Conservation (phyloP, 192 early-diverging fungal species). For the Linnemannia hyalina region DNA sequence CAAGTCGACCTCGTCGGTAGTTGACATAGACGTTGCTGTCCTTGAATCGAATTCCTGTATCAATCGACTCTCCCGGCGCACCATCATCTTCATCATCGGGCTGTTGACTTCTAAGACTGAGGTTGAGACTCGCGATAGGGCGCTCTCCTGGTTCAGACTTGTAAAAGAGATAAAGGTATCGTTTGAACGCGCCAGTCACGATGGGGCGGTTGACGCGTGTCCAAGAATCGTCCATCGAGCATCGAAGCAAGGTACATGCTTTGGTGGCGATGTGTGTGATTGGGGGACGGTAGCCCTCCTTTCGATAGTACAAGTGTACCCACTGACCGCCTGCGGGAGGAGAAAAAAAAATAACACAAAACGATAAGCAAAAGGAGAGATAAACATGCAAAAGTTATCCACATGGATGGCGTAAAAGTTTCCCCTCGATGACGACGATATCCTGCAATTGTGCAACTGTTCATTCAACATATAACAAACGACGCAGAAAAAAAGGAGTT, state of each 20-base stretch:
- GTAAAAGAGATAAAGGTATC: slow-evolving; percentile 54
- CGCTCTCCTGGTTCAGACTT: slow-evolving; percentile 46
- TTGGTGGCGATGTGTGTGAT: slow-evolving; percentile 56
- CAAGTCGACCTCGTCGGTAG: slow-evolving; percentile 23
- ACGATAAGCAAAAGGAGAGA: neutral
- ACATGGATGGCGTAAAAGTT: neutral
- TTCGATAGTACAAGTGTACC: slow-evolving; percentile 50
- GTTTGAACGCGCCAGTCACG: slow-evolving; percentile 43
- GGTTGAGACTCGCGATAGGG: slow-evolving; percentile 30
- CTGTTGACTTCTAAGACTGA: slow-evolving; percentile 15
- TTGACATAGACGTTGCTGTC: slow-evolving; percentile 35
- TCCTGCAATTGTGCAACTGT: neutral
- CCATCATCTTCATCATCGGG: neutral
- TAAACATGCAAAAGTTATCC: neutral
- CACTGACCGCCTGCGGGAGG: slow-evolving; percentile 37
- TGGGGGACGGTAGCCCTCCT: slow-evolving; percentile 27
- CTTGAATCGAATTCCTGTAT: slow-evolving; percentile 41
- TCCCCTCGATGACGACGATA: neutral
- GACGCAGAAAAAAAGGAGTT: neutral
- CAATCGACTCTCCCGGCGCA: slow-evolving; percentile 16
- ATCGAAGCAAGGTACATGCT: slow-evolving; percentile 35
- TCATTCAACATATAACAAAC: neutral
- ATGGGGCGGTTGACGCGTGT: slow-evolving; percentile 56
- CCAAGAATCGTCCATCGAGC: slow-evolving; percentile 48
- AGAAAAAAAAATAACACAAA: neutral